Conservation (phyloP, 1,284 basidiomycete genomes). For the Cystobasidium sp. region DNA sequence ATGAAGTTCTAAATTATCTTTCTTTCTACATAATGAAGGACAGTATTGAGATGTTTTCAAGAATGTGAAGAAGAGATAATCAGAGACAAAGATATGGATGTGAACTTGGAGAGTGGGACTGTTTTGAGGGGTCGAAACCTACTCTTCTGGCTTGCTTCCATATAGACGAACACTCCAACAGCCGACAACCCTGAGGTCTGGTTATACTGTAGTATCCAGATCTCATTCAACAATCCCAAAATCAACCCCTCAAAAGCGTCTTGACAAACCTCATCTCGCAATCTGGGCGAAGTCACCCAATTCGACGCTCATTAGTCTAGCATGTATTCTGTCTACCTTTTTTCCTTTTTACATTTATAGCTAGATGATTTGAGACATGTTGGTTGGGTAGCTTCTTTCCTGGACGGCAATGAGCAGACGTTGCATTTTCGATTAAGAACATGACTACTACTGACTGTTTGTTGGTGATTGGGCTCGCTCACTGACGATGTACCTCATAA, state of each 20-base stretch:
- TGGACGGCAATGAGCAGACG: constrained; percentile 13
- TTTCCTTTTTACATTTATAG: no score
- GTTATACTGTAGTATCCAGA: not conserved
- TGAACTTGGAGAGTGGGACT: constrained; percentile 6
- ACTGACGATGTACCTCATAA: not conserved
- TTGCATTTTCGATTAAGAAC: not conserved
- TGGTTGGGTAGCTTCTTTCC: no score
- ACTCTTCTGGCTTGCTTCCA: not conserved
- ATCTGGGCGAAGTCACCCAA: no score
- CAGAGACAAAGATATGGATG: not conserved
- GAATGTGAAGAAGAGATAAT: not conserved
- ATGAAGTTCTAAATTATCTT: constrained; percentile 71
- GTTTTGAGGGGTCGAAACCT: constrained; percentile 17
- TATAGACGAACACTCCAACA: not conserved
- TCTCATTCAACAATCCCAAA: not conserved
- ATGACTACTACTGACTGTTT: not conserved
- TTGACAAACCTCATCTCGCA: not conserved
- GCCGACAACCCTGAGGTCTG: not conserved
- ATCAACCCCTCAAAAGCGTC: constrained; percentile 16
- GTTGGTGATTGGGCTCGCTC: not conserved
- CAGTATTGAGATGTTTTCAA: not conserved
- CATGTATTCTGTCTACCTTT: no score
- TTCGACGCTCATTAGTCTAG: no score
- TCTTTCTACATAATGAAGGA: not conserved
- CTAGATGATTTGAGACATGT: not conserved